Conservation (phyloP, 768 basidiomycete species). For the Pulveroboletus frians region DNA sequence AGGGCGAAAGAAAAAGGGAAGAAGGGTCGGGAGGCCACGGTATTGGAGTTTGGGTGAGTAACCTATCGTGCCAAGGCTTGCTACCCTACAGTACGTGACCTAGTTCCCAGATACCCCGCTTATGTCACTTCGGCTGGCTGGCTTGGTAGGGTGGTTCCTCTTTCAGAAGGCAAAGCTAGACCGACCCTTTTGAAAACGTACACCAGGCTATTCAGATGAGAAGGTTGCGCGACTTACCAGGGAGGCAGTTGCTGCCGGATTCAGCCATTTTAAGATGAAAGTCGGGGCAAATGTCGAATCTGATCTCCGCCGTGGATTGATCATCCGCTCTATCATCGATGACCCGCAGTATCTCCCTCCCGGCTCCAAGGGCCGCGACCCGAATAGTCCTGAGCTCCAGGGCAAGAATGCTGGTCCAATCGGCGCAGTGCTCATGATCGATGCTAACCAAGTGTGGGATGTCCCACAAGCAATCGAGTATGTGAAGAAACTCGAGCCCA, state of each 20-base stretch:
- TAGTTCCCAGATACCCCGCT: slow-evolving; percentile 67
- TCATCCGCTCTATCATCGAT: slow-evolving; percentile 94
- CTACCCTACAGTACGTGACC: neutral
- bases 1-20: slow-evolving; percentile 73
- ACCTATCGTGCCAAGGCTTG: neutral
- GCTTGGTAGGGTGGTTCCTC: slow-evolving; percentile 49
- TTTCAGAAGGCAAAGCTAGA: neutral
- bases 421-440: slow-evolving; percentile 93
- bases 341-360: slow-evolving; percentile 77
- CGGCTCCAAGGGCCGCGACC: slow-evolving; percentile 52
- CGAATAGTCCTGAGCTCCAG: slow-evolving; percentile 53
- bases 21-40: slow-evolving; percentile 70
- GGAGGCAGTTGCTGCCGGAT: slow-evolving; percentile 80
- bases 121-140: slow-evolving; percentile 93
- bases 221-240: slow-evolving; percentile 83
- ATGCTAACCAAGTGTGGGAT: slow-evolving; percentile 97
- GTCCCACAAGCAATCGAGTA: slow-evolving; percentile 91
- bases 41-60: slow-evolving; percentile 59
- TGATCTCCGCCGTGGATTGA: slow-evolving; percentile 80
- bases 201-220: slow-evolving; percentile 80
- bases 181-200: slow-evolving; percentile 6
- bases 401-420: slow-evolving; percentile 95
- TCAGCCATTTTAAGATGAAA: slow-evolving; percentile 99
- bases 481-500: slow-evolving; percentile 67
- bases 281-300: slow-evolving; percentile 80